A percentile compares a stretch with the other conserved stretches of the same genome.
Evolutionary conservation across 768 basidiomycete genomes (phyloP).

Genomic region (Rhizopogon rudus): DNA sequence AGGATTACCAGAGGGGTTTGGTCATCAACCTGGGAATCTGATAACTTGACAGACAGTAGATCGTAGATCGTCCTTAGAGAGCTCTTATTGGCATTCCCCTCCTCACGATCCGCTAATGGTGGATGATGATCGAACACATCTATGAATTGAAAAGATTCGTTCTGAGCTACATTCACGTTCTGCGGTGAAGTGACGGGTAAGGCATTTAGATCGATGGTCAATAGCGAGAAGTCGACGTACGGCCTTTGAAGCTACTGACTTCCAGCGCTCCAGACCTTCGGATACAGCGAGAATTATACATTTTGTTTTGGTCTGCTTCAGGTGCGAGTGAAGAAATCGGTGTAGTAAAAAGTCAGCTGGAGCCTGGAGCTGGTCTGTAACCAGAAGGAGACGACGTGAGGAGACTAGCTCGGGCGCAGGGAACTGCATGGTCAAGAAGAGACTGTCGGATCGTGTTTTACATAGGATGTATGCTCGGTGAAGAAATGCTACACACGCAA

Average conservation of each 20-base stretch:
- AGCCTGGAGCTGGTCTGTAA: conserved; percentile 67
- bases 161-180: conserved; percentile 30
- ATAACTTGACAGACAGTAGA: conserved; percentile 26
- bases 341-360: conserved; percentile 75
- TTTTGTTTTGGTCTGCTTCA: conserved; percentile 40
- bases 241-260: conserved; percentile 55
- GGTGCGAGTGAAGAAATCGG: conserved; percentile 41
- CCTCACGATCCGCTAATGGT: conserved; percentile 5
- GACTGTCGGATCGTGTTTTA: neutral
- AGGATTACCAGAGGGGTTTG: conserved; percentile 47
- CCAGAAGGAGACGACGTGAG: conserved; percentile 47
- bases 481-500: neutral
- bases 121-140: conserved; percentile 41
- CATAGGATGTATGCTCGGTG: neutral
- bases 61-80: conserved; percentile 33
- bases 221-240: conserved; percentile 35
- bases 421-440: conserved; percentile 33
- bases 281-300: conserved; percentile 56
- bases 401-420: conserved; percentile 48
- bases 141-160: conserved; percentile 47
- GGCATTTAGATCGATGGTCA: neutral
- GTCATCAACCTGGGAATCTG: conserved; percentile 1
- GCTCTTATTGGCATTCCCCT: conserved; percentile 6
- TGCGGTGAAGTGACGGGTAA: conserved; percentile 5
- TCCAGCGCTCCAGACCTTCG: conserved; percentile 55